Evolutionary conservation across 805 yeast species (phyloP), one percentile per base, ranked within the genome.

Genomic region (Wickerhamomyces hampshirensis): DNA sequence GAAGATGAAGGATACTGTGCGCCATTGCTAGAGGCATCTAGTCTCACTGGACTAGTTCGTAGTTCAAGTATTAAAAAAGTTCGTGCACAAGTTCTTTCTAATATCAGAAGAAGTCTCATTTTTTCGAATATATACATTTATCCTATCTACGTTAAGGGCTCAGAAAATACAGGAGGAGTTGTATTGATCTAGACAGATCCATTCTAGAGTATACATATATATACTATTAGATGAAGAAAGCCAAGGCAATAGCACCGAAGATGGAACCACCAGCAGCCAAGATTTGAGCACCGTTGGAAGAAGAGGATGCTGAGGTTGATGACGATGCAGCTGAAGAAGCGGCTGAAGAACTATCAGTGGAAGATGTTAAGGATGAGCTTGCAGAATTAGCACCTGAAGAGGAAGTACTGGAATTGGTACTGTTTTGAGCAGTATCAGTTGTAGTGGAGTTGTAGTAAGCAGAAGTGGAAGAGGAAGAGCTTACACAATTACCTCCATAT

Each of bases 401-500:
- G 12, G 55, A 23, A 14, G 53, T 33, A n/a, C 29, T 17, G 2
- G 45, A 31, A 33, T 28, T 21, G 21, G 35, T 18, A 23, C 38
- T 30, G 10, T 39, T 26, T 19, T 35, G 17, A 19, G 37, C 26
- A 26, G 39, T 34, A 1, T 35, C 28, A 17, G 44, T 16, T 8
- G 33, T 4, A 32, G 15, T 10, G 11, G 28, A 23, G 15, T 34
- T 17, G 33, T 29, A 18, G 15, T 10, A 15, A 27, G 27, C 28
- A 18, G 31, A 26, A 21, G 31, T 21, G 30, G 31, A 30, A 15
- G 43, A 23, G 15, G 48, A 24, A 23, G n/a, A n/a, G n/a, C n/a
- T n/a, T n/a, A 29, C 35, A 38, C 49, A 45, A n/a, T 30, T 24
- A 35, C 49, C 49, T 38, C 49, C 49, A 33, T 21, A 44, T 2